Evolutionary conservation across 1,284 basidiomycete species (phyloP).

Genomic region (Pseudozyma tsukubaensis): DNA sequence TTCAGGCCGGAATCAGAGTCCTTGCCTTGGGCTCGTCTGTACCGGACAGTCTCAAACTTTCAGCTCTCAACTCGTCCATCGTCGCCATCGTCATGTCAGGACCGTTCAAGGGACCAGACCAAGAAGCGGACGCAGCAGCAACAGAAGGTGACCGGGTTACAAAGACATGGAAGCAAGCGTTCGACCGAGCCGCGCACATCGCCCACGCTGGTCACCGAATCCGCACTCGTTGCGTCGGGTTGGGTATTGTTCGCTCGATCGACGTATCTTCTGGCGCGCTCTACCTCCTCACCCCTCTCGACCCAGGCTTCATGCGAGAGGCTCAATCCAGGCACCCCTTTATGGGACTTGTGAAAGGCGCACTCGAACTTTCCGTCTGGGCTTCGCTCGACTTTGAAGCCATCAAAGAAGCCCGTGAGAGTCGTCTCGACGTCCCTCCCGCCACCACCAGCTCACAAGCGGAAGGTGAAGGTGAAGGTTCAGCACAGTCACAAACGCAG

Average conservation of each 20-base stretch:
- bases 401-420: slow-evolving; percentile 44
- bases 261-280: slow-evolving; percentile 38
- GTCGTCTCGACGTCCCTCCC: slow-evolving; percentile 25
- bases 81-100: slow-evolving; percentile 72
- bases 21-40: slow-evolving; percentile 52
- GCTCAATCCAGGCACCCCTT: background rate
- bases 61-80: slow-evolving; percentile 83
- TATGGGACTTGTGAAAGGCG: slow-evolving; percentile 83
- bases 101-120: background rate
- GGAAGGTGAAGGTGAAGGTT: background rate
- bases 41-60: slow-evolving; percentile 56
- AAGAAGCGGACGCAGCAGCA: background rate
- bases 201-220: slow-evolving; percentile 1
- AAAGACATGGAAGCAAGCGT: slow-evolving; percentile 40
- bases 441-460: background rate
- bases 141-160: background rate
- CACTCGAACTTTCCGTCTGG: slow-evolving; percentile 86
- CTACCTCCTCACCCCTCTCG: slow-evolving; percentile 62
- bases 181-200: slow-evolving; percentile 18
- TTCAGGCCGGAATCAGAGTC: slow-evolving; percentile 73
- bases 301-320: slow-evolving; percentile 72
- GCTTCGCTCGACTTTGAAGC: slow-evolving; percentile 82
- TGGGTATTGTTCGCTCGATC: slow-evolving; percentile 63
- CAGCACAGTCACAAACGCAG: slow-evolving; percentile 1
- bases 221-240: slow-evolving; percentile 40